phyloP scores from a whole-genome alignment of 331 rosid genomes.

The Pyrus hybrid region DNA sequence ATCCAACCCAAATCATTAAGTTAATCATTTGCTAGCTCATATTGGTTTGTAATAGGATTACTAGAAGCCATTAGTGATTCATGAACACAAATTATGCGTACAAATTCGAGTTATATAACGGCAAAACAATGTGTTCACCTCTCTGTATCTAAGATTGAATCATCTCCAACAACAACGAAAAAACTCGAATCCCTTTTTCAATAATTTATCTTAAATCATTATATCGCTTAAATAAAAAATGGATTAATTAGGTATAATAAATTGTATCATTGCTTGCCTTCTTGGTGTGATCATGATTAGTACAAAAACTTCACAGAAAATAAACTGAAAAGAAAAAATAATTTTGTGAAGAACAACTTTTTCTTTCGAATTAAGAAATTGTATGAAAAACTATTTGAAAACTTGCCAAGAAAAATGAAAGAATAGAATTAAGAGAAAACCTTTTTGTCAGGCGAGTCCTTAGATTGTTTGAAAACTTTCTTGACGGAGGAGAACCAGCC shows the following conservation, averaged over 20 bases:
- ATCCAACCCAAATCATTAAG: background rate
- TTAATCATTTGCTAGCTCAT: background rate
- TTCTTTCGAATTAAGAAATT: too few relatives aligned
- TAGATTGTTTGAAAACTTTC: conserved; percentile 77
- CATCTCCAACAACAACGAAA: too few relatives aligned
- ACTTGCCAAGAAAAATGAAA: too few relatives aligned
- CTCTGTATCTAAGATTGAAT: too few relatives aligned
- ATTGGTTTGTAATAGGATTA: too few relatives aligned
- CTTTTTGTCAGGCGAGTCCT: conserved; percentile 47
- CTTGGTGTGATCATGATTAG: background rate
- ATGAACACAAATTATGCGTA: background rate
- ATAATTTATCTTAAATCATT: too few relatives aligned
- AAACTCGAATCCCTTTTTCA: too few relatives aligned
- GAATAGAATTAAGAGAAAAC: conserved; percentile 10
- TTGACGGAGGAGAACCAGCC: conserved; percentile 88
- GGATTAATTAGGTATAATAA: too few relatives aligned
- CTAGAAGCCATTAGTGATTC: background rate
- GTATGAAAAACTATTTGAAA: too few relatives aligned
- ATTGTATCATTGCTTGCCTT: background rate
- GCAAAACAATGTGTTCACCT: too few relatives aligned
- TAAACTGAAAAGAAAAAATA: background rate
- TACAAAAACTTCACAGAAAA: background rate
- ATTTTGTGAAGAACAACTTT: background rate
- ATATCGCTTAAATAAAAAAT: too few relatives aligned
- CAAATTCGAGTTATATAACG: background rate